Evolutionary conservation across 1,139 yeast genomes (phyloP), one percentile per base, ranked within the genome.

Genomic region (Candida buenavistaensis): DNA sequence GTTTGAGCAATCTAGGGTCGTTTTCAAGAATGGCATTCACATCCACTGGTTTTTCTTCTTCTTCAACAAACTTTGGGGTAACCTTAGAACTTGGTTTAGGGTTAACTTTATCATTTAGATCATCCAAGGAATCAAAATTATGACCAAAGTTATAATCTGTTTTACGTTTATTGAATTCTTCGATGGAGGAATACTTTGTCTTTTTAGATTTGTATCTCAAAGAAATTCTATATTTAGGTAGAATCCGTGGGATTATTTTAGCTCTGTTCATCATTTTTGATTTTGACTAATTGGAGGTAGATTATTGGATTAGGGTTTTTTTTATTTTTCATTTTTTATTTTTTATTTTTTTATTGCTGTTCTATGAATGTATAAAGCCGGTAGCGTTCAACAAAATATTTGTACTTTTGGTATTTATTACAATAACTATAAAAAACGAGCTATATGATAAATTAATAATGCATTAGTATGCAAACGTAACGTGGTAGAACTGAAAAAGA

Each of bases 161-260:
- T 45, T 64, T 66, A 21, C 48, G 48, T 35, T 62, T 62, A 44
- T 70, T 69, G 54, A 68, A 68, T 31, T 64, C 65, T 9, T 68
- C 72, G 30, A 68, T 62, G 23, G 46, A 38, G 3, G 57, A 48
- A 33, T 48, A 48, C 15, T 43, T 43, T 10, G 23, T 22, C 14
- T 32, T 32, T 1, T 26, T 14, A 3, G 35, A 32, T 9, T 26
- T 32, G n/a, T 26, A 32, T 15, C 35, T 26, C 8, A 26, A 10
- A 5, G 23, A 21, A 10, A 21, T 6, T 5, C 16, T 9, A 11
- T 21, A 21, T 21, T 16, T 22, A 9, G 19, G 25, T 26, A 28
- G 19, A n/a, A 32, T n/a, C 12, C 24, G 22, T 10, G n/a, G 26
- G 3, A 32, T 11, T 13, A 12, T n/a, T 11, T 24, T 32, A 19